Percentiles rank a stretch among this genome's conserved stretches.
These are phyloP conservation scores for Tuber indicum DNA, from an alignment of 495 filamentous ascomycete genomes.

Conservation along the genomic window DNA sequence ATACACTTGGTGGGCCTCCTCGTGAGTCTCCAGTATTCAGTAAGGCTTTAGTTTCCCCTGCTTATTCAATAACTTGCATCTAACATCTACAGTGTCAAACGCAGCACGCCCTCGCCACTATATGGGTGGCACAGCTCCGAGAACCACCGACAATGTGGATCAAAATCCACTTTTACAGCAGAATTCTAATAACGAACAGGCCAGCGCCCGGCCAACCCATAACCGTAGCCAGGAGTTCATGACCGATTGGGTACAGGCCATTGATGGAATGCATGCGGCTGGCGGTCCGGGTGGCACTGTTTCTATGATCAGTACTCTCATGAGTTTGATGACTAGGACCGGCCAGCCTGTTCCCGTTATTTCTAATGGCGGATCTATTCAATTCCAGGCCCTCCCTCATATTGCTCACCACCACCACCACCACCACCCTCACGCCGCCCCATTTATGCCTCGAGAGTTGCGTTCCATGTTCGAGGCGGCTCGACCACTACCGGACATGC, in stretches of 20 bases:
- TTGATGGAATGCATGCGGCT: slow-evolving; percentile 48
- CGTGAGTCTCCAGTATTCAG: slow-evolving; percentile 41
- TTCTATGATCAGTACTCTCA: slow-evolving; percentile 56
- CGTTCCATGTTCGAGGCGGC: slow-evolving; percentile 54
- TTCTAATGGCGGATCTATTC: slow-evolving; percentile 51
- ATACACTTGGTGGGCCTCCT: slow-evolving; percentile 42
- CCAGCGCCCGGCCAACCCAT: slow-evolving; percentile 28
- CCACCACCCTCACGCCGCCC: slow-evolving; percentile 26
- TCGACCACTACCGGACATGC: slow-evolving; percentile 45
- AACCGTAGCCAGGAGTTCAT: slow-evolving; percentile 42
- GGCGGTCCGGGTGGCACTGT: slow-evolving; percentile 48
- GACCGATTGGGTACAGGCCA: slow-evolving; percentile 54
- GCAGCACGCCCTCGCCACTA: slow-evolving; percentile 36
- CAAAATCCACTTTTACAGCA: slow-evolving; percentile 41
- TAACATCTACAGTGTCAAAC: slow-evolving; percentile 35
- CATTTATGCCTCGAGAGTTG: slow-evolving; percentile 52
- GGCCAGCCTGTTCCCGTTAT: slow-evolving; percentile 32
- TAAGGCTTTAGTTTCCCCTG: slow-evolving; percentile 32
- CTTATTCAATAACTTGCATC: slow-evolving; percentile 24
- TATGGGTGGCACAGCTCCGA: slow-evolving; percentile 32
- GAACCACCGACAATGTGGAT: slow-evolving; percentile 30
- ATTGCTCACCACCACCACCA: slow-evolving; percentile 31
- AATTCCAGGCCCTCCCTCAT: slow-evolving; percentile 50
- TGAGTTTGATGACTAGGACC: slow-evolving; percentile 49
- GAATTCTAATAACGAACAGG: slow-evolving; percentile 35